Evolutionary conservation across 495 filamentous ascomycete species (phyloP).

Genomic region (Hyphodiscus hymeniophilus): DNA sequence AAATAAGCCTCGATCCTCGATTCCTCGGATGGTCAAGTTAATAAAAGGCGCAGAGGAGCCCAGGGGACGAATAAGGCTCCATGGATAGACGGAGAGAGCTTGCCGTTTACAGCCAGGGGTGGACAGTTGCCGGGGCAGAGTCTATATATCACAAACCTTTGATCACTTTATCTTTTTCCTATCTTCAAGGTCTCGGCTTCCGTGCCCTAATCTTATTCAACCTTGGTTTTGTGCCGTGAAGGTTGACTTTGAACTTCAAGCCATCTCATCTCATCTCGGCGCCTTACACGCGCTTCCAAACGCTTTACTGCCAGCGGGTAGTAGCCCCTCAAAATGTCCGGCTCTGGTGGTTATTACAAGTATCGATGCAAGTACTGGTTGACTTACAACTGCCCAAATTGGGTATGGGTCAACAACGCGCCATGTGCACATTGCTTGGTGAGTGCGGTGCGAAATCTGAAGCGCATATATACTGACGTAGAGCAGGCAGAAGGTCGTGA

Average conservation of each 20-base stretch:
- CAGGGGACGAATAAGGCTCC: not conserved
- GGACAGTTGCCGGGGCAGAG: too few relatives aligned
- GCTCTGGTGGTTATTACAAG: conserved; percentile 50
- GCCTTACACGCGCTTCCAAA: conserved; percentile 18
- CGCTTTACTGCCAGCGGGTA: conserved; percentile 28
- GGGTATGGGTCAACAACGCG: conserved; percentile 53
- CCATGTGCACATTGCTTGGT: conserved; percentile 50
- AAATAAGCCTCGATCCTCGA: not conserved
- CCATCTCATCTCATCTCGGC: conserved; percentile 1
- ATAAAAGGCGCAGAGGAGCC: not conserved
- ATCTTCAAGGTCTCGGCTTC: conserved; percentile 11
- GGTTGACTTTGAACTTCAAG: not conserved
- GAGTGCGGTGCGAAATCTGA: conserved; percentile 21
- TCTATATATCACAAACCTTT: conserved; percentile 17
- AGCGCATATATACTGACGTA: conserved; percentile 1
- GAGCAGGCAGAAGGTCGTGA: conserved; percentile 40
- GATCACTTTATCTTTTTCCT: conserved; percentile 22
- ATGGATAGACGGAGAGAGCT: not conserved
- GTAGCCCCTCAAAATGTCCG: conserved; percentile 39
- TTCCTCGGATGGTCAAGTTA: not conserved
- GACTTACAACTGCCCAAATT: conserved; percentile 49
- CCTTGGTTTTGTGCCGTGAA: not conserved
- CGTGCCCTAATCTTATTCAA: not conserved
- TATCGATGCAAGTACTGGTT: conserved; percentile 55
- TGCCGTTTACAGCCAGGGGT: not conserved